Conservation (phyloP, 345 rosid species). For the Lumnitzera racemosa region DNA sequence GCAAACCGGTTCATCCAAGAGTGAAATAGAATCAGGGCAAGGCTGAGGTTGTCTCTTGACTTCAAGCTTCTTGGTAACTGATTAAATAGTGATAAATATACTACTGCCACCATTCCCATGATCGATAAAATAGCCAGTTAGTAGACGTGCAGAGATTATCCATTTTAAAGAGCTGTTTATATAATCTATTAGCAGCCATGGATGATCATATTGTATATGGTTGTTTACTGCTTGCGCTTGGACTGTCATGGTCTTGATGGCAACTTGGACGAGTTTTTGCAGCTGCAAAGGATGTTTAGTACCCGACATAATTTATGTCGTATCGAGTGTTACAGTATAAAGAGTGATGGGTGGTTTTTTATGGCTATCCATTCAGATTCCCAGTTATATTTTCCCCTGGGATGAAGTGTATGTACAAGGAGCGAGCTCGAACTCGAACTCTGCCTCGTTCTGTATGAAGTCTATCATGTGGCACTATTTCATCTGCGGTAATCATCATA, state of each 20-base stretch:
- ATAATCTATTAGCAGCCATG: constrained; percentile 61
- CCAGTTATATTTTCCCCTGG: not conserved
- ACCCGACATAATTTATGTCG: constrained; percentile 3
- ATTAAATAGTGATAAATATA: not conserved
- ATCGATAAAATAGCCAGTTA: constrained; percentile 16
- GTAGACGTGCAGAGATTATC: constrained; percentile 34
- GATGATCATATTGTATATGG: constrained; percentile 49
- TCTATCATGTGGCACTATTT: no score
- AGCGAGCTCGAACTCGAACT: no score
- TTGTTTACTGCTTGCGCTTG: constrained; percentile 24
- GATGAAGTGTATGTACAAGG: no score
- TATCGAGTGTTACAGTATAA: constrained; percentile 10
- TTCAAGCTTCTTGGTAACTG: constrained; percentile 13
- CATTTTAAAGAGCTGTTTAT: constrained; percentile 58
- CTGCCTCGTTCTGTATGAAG: no score
- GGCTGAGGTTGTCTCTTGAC: constrained; percentile 26
- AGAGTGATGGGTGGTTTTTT: constrained; percentile 20
- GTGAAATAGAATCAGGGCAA: constrained; percentile 20
- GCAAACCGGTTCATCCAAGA: constrained; percentile 20
- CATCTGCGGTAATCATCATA: no score
- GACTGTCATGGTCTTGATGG: constrained; percentile 25
- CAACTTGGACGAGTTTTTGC: constrained; percentile 6
- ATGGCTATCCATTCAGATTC: constrained; percentile 23
- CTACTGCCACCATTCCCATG: constrained; percentile 23
- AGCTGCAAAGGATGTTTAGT: constrained; percentile 15